A percentile compares a stretch with the other conserved stretches of the same genome.
Conservation (phyloP, 2,329 filamentous ascomycete genomes). For the Dendrostoma leiphaemia region DNA sequence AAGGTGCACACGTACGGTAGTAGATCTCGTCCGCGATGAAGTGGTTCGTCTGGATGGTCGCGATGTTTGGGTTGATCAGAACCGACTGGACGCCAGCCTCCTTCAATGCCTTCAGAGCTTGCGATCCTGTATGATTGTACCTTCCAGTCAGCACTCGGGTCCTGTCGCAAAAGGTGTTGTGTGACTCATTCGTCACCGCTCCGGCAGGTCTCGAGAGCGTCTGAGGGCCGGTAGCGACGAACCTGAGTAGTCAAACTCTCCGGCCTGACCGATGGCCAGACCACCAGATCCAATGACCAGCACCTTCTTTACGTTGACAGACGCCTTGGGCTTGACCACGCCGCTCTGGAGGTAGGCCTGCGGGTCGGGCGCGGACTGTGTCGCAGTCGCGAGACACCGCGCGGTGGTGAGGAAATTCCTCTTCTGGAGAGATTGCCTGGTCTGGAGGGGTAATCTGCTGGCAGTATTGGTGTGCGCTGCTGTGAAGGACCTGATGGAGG, state of each 20-base stretch:
- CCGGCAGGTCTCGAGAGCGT: background rate
- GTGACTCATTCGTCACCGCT: slow-evolving; percentile 26
- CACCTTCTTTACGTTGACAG: slow-evolving; percentile 94
- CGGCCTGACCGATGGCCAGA: slow-evolving; percentile 93
- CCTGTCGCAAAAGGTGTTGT: slow-evolving; percentile 11
- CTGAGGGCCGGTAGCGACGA: slow-evolving; percentile 34
- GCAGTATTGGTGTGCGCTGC: slow-evolving; percentile 32
- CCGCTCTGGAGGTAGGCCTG: slow-evolving; percentile 89
- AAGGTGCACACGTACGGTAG: slow-evolving; percentile 52
- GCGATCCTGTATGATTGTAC: slow-evolving; percentile 63
- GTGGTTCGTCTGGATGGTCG: slow-evolving; percentile 97
- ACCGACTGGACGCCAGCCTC: slow-evolving; percentile 90
- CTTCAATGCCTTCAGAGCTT: slow-evolving; percentile 95
- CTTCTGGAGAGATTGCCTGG: slow-evolving; percentile 38
- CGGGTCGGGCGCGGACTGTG: slow-evolving; percentile 73
- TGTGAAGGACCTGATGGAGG: slow-evolving; percentile 42
- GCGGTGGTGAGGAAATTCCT: slow-evolving; percentile 48
- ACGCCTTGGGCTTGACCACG: slow-evolving; percentile 73
- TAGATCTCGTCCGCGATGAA: slow-evolving; percentile 95
- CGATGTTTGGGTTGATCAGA: slow-evolving; percentile 97
- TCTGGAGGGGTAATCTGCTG: slow-evolving; percentile 32
- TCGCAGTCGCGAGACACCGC: slow-evolving; percentile 40
- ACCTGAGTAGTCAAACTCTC: slow-evolving; percentile 99
- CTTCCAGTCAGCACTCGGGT: slow-evolving; percentile 18
- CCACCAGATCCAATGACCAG: slow-evolving; percentile 94